These are phyloP conservation scores for Ceratopteris richardii DNA, from an alignment of 75 land plant species.

Conservation along the genomic window DNA sequence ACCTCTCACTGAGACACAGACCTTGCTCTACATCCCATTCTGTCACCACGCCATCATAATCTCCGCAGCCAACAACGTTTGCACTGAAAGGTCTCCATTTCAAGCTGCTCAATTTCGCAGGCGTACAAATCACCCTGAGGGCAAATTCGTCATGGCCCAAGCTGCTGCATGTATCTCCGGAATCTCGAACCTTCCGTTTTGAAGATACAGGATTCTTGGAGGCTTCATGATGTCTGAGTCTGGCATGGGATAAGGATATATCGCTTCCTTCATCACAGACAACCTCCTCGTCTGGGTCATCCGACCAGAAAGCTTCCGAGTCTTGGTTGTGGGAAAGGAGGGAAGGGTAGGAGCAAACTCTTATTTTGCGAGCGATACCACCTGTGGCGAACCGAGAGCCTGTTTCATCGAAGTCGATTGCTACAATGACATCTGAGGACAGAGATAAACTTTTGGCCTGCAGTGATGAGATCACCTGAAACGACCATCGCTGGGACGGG, in stretches of 20 bases:
- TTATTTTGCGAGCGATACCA: constrained; percentile 33
- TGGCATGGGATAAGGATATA: too few relatives aligned
- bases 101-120: constrained; percentile 38
- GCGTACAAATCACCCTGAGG: constrained; percentile 20
- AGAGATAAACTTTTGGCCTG: background rate
- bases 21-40: constrained; percentile 35
- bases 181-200: background rate
- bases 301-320: background rate
- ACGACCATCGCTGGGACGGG: constrained; percentile 3
- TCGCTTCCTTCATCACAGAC: constrained; percentile 1
- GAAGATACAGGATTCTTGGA: too few relatives aligned
- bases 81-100: constrained; percentile 24
- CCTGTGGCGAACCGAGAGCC: constrained; percentile 33
- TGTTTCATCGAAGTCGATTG: constrained; percentile 22
- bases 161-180: background rate
- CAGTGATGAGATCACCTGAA: constrained; percentile 8
- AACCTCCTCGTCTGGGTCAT: constrained; percentile 7
- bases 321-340: background rate
- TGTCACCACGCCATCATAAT: constrained; percentile 38
- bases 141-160: constrained; percentile 9
- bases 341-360: constrained; percentile 12
- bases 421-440: constrained; percentile 26
- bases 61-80: constrained; percentile 24
- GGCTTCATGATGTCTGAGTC: too few relatives aligned
- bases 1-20: constrained; percentile 20